Evolutionary conservation across 345 rosid species (phyloP).

Genomic region (Ricinus communis): DNA sequence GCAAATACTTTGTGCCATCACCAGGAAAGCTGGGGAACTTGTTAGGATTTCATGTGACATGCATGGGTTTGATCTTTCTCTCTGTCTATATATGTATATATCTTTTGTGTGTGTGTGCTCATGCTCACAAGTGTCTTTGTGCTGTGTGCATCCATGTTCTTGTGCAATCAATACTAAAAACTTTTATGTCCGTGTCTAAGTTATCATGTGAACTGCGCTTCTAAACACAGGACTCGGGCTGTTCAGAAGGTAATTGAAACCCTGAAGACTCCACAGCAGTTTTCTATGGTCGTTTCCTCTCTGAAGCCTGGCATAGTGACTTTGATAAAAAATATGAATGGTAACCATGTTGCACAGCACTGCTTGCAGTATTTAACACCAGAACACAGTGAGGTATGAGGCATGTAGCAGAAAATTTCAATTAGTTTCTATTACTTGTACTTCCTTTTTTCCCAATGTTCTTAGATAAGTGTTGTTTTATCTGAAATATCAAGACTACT

Average conservation of each 20-base stretch:
- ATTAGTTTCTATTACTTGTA: background rate
- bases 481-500: background rate
- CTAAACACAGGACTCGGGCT: conserved; percentile 64
- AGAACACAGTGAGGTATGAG: conserved; percentile 50
- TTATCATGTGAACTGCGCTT: conserved; percentile 5
- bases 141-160: conserved; percentile 3
- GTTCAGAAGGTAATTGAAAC: conserved; percentile 80
- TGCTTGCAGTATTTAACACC: conserved; percentile 65
- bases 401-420: background rate
- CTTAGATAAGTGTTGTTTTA: background rate
- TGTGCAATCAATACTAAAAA: background rate
- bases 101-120: background rate
- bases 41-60: conserved; percentile 72
- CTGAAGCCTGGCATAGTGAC: conserved; percentile 64
- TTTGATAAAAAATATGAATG: conserved; percentile 69
- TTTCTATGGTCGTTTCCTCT: conserved; percentile 51
- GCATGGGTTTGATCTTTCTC: conserved; percentile 58
- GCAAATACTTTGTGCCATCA: conserved; percentile 53
- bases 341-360: conserved; percentile 79
- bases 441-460: background rate
- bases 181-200: background rate
- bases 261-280: conserved; percentile 56
- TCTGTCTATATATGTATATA: too few relatives aligned
- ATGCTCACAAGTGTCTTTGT: too few relatives aligned
- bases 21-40: conserved; percentile 58